Conservation (phyloP, 2,329 filamentous ascomycete genomes). For the Hypoxylon sp. region DNA sequence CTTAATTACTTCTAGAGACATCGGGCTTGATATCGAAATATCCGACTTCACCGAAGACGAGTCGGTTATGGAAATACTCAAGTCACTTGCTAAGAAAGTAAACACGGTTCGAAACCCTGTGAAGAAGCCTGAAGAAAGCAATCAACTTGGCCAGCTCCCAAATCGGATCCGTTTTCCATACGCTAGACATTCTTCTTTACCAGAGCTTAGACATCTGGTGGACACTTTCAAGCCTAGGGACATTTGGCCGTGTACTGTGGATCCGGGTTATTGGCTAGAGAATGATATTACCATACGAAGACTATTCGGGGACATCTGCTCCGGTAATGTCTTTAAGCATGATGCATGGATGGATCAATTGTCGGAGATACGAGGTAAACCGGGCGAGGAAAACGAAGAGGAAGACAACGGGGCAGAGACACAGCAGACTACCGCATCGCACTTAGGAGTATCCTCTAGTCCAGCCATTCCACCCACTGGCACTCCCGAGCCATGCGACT, state of each 20-base stretch:
- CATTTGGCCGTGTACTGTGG: constrained; percentile 85
- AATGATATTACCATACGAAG: constrained; percentile 73
- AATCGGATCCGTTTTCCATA: constrained; percentile 78
- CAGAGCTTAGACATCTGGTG: constrained; percentile 81
- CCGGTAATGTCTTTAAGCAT: constrained; percentile 71
- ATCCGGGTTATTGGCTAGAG: constrained; percentile 72
- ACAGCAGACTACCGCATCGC: constrained; percentile 17
- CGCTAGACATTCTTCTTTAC: constrained; percentile 89
- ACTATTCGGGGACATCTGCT: constrained; percentile 81
- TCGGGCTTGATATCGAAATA: constrained; percentile 55
- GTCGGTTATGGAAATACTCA: constrained; percentile 28
- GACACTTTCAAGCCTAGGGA: constrained; percentile 78
- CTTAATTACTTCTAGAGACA: constrained; percentile 52
- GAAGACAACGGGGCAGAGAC: constrained; percentile 44
- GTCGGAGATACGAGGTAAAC: constrained; percentile 17
- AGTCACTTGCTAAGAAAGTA: constrained; percentile 40
- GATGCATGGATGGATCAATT: constrained; percentile 70
- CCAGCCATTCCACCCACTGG: background rate
- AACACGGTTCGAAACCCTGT: constrained; percentile 34
- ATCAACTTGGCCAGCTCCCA: constrained; percentile 52
- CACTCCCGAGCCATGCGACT: background rate
- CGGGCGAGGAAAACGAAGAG: constrained; percentile 7
- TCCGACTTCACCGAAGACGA: constrained; percentile 49
- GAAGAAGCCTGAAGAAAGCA: constrained; percentile 17
- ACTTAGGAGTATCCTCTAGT: constrained; percentile 3